Evolutionary conservation across 345 rosid species (phyloP).

Genomic region (Eucalyptus decipiens): DNA sequence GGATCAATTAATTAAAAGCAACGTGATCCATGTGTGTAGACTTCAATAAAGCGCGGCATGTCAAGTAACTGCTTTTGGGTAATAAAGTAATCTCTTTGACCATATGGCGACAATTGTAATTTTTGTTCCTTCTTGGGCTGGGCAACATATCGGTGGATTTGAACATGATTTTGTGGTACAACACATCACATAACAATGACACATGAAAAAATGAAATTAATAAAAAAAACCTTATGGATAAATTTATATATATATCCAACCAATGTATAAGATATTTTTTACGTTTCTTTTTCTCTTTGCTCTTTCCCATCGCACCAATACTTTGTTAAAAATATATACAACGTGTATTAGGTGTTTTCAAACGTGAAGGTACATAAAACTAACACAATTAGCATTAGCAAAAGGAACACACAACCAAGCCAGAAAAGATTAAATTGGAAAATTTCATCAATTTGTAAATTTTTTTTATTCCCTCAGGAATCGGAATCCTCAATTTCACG

Average conservation of each 20-base stretch:
- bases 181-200: not conserved
- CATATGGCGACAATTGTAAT: no score
- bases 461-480: not conserved
- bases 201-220: not conserved
- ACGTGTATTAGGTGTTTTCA: not conserved
- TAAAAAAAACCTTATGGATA: not conserved
- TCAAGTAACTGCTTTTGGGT: no score
- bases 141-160: not conserved
- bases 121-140: not conserved
- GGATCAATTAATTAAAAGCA: no score
- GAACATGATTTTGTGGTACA: not conserved
- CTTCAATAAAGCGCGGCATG: no score
- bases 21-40: no score
- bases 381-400: not conserved
- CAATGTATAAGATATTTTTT: not conserved
- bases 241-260: not conserved
- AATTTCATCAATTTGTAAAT: not conserved
- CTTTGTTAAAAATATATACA: no score
- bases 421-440: not conserved
- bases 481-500: not conserved
- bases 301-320: not conserved
- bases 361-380: not conserved
- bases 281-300: not conserved
- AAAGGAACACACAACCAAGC: not conserved
- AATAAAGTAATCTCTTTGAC: no score